Base-by-base conservation (phyloP, 2,329 filamentous ascomycete genomes). In the Pseudomassariella vexata region DNA sequence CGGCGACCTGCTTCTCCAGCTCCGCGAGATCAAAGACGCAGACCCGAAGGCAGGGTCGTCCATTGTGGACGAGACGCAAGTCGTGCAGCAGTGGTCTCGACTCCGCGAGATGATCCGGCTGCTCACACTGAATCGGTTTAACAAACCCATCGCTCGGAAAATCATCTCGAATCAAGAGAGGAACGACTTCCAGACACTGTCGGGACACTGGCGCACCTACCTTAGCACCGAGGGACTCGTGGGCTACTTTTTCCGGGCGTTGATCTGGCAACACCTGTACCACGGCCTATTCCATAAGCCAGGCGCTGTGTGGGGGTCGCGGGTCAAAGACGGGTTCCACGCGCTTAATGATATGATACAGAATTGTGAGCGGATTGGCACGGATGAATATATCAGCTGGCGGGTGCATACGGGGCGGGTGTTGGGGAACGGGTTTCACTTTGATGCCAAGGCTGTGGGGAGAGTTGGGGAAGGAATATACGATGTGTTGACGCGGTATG, bases 251-350 rank as follows among this genome's bases (percentile, higher is more conserved):
- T 43, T 53, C 28, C 48, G 47, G 9, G 49, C 48, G 2, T 40
- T 53, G 17, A 45, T 55, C 34, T 55, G 52, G 52, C 44, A 48
- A 16, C 51, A 49, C 24, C 29, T 55, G 19, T 21, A 40, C 22
- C 41, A 44, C n/a, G 40, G 40, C 7, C 36, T 50, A 9, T 46
- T 55, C 32, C 28, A 33, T 9, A 39, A 44, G 9, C 34, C 29
- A 22, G 46, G 44, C 21, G 42, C 44, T 17, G 37, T 44, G 12
- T 52, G 45, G 42, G 50, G 49, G 11, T 40, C 35, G 24, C 38
- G 48, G 6, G 9, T 44, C 21, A 38, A 43, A 30, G 36, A 30
- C 10, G 34, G 31, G n/a, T 27, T 48, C 6, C 24, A 12, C 24
- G 38, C 37, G 16, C n/a, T 48, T 41, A 36, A 5, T 11, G 20